Evolutionary conservation across 352 stramenopile species (phyloP), one percentile per base, ranked within the genome.

Genomic region (Phytophthora megakarya): DNA sequence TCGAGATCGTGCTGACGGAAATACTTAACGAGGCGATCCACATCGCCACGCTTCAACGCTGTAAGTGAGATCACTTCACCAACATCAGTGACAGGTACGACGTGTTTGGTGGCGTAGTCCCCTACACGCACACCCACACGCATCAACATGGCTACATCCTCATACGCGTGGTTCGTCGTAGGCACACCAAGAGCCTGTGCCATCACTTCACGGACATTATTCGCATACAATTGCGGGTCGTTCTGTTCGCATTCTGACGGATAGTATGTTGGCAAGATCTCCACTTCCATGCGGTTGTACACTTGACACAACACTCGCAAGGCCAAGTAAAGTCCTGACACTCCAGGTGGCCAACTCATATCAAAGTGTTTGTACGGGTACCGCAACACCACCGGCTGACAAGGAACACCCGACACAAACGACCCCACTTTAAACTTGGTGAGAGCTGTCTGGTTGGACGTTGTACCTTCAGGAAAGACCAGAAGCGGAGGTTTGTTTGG

Each of bases 371-470:
- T 60, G 75, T 83, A 90, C 56, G 83, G 83, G 30, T 92, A 92
- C 10, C 70, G 70, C 12, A 92, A 45, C 30, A 83, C 70, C n/a
- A 92, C 70, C 2, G 81, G 81, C 59, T 85, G 80, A 21, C 80
- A 87, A 0, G 83, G 71, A 12, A 79, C 53, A 3, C 79, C 83
- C 3, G 75, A 76, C n/a, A 81, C 71, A 45, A 92, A 92, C 5
- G 81, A 86, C 2, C 83, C 83, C 18, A 88, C 72, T 38, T 92
- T 92, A 62, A 92, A 92, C 67, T 88, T 87, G 43, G 78, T 90
- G 11, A 92, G 57, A 43, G 77, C 85, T 33, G 73, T 43, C 52
- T 90, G 81, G 70, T 85, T 90, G 21, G 78, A 88, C 9, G 83
- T 92, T n/a, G 81, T 92, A 33, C 83, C 83, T 37, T 88, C 79